Percentiles rank a stretch among this genome's conserved stretches.
phyloP scores from a whole-genome alignment of 2,329 filamentous ascomycete genomes.

The Epichloe sp. region DNA sequence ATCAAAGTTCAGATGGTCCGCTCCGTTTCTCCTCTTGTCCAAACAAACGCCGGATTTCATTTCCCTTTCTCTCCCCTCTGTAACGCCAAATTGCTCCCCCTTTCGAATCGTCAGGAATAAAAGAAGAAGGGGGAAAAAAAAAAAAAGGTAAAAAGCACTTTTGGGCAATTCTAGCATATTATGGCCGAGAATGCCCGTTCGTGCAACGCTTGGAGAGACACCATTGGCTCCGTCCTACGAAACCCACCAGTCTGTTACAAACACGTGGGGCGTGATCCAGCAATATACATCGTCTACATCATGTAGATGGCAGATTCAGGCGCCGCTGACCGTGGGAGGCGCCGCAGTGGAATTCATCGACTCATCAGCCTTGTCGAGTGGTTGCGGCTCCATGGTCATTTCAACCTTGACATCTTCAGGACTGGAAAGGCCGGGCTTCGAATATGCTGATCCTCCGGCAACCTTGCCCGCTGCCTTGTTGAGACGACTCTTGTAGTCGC shows the following conservation, averaged over 20 bases:
- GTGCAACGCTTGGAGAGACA: background rate
- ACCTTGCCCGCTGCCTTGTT: slow-evolving; percentile 36
- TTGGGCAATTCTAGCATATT: background rate
- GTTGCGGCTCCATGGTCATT: slow-evolving; percentile 18
- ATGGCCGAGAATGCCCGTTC: too few relatives aligned
- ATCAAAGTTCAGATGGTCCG: background rate
- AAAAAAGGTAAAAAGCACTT: background rate
- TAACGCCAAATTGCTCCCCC: background rate
- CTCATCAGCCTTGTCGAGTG: slow-evolving; percentile 17
- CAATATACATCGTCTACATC: background rate
- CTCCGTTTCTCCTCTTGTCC: background rate
- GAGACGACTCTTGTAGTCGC: slow-evolving; percentile 49
- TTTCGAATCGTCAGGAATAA: background rate
- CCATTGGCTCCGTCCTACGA: background rate
- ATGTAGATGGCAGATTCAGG: slow-evolving; percentile 12
- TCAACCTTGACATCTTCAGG: slow-evolving; percentile 25
- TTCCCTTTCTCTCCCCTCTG: background rate
- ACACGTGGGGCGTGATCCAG: background rate
- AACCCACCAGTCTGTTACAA: background rate
- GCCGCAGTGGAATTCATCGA: slow-evolving; percentile 6
- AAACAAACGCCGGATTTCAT: slow-evolving; percentile 3
- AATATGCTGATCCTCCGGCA: slow-evolving; percentile 13
- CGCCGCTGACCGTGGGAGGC: slow-evolving; percentile 12
- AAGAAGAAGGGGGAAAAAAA: background rate
- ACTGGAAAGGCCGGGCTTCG: slow-evolving; percentile 22